A percentile compares a stretch with the other conserved stretches of the same genome.
Conservation (phyloP, 352 stramenopile species). For the Phytophthora sojae region DNA sequence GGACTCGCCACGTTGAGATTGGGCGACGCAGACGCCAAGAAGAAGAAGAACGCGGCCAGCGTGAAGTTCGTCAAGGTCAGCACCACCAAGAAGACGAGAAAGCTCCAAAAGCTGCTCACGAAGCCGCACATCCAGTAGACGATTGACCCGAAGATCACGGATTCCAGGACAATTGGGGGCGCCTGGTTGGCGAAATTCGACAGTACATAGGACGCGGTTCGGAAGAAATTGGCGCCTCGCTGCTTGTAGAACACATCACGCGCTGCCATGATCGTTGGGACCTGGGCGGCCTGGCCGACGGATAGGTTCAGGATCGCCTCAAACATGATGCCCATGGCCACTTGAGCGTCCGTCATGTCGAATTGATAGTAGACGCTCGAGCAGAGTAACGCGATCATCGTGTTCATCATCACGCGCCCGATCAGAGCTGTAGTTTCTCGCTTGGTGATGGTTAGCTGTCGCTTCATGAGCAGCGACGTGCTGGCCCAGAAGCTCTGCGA, state of each 20-base stretch:
- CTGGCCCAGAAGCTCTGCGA: slow-evolving; percentile 25
- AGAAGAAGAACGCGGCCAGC: slow-evolving; percentile 43
- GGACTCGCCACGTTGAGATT: slow-evolving; percentile 46
- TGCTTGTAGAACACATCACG: slow-evolving; percentile 49
- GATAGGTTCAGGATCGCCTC: slow-evolving; percentile 67
- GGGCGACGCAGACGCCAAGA: slow-evolving; percentile 24
- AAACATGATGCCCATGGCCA: slow-evolving; percentile 69
- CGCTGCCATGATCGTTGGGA: slow-evolving; percentile 59
- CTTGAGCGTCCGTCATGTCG: slow-evolving; percentile 22
- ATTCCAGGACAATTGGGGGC: slow-evolving; percentile 10
- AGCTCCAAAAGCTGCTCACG: slow-evolving; percentile 13
- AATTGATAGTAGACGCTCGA: slow-evolving; percentile 41
- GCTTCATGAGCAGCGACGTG: slow-evolving; percentile 28
- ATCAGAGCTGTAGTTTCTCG: slow-evolving; percentile 34
- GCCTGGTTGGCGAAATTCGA: slow-evolving; percentile 4
- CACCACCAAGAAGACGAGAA: slow-evolving; percentile 44
- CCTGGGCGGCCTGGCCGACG: slow-evolving; percentile 57
- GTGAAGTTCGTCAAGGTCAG: slow-evolving; percentile 59
- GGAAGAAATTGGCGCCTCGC: slow-evolving; percentile 23
- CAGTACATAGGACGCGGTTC: slow-evolving; percentile 16
- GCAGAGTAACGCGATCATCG: slow-evolving; percentile 38
- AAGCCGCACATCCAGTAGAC: slow-evolving; percentile 38
- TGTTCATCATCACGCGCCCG: slow-evolving; percentile 33
- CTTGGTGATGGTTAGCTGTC: slow-evolving; percentile 31
- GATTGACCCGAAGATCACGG: slow-evolving; percentile 64